phyloP scores from a whole-genome alignment of 495 filamentous ascomycete genomes.

The Lepraria neglecta region DNA sequence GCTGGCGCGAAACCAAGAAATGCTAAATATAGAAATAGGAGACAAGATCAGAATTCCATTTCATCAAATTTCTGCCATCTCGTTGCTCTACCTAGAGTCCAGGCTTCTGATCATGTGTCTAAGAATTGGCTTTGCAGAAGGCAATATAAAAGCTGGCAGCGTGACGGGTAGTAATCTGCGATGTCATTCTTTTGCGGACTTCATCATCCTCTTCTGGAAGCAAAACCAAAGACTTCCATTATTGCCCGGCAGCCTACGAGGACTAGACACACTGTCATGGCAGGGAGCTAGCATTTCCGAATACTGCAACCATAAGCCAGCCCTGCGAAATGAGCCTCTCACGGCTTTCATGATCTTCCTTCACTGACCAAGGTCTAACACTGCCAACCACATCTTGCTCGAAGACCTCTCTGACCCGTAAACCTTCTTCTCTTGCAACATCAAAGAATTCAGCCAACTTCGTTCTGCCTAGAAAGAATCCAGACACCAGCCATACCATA shows the following conservation, averaged over 20 bases:
- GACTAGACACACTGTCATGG: not conserved
- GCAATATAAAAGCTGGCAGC: too few species aligned
- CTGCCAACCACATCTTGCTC: not conserved
- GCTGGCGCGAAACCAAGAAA: too few species aligned
- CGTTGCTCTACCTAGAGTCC: too few species aligned
- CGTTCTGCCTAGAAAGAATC: not conserved
- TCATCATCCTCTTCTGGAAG: too few species aligned
- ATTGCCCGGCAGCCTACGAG: not conserved
- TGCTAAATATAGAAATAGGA: too few species aligned
- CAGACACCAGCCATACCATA: slow-evolving; percentile 1
- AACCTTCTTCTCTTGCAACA: not conserved
- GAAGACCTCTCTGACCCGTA: not conserved
- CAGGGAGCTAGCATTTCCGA: not conserved
- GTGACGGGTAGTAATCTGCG: too few species aligned
- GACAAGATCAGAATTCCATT: too few species aligned
- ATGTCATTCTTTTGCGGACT: too few species aligned
- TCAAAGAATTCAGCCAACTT: not conserved
- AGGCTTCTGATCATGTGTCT: too few species aligned
- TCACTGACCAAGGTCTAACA: not conserved
- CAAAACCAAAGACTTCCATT: not conserved
- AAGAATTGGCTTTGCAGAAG: too few species aligned
- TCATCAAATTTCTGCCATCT: too few species aligned
- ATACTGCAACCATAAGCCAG: not conserved
- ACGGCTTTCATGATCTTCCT: not conserved
- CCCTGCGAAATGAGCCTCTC: not conserved